A percentile compares a stretch with the other conserved stretches of the same genome.
These are phyloP conservation scores for Gaertneriomyces sp. DNA, from an alignment of 192 early-diverging fungal species.

Conservation along the genomic window DNA sequence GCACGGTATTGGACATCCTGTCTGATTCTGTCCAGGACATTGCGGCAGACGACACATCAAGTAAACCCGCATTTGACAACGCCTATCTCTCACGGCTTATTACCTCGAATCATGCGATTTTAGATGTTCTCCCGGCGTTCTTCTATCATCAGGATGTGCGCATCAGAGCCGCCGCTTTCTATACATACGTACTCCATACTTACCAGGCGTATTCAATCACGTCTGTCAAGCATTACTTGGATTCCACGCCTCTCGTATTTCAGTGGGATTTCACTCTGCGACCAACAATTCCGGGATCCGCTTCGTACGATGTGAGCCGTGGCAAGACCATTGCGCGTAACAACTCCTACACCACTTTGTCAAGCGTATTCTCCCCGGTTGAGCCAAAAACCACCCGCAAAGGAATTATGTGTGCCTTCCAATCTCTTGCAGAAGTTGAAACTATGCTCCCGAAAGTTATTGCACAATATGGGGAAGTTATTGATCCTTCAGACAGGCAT, in stretches of 20 bases:
- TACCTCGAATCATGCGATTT: slow-evolving; percentile 90
- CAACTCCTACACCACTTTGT: slow-evolving; percentile 53
- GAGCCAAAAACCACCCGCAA: slow-evolving; percentile 67
- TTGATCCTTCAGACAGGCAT: background rate
- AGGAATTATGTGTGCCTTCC: slow-evolving; percentile 79
- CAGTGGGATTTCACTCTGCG: slow-evolving; percentile 51
- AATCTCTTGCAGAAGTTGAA: slow-evolving; percentile 68
- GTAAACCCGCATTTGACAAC: slow-evolving; percentile 34
- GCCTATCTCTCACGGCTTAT: slow-evolving; percentile 63
- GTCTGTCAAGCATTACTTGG: slow-evolving; percentile 57
- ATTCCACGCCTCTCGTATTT: slow-evolving; percentile 34
- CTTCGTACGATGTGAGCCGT: background rate
- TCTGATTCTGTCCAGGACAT: slow-evolving; percentile 47
- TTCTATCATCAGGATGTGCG: slow-evolving; percentile 82
- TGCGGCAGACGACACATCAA: background rate
- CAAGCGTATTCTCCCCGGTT: slow-evolving; percentile 63
- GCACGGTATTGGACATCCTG: slow-evolving; percentile 82
- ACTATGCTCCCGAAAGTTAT: slow-evolving; percentile 56
- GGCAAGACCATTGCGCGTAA: background rate
- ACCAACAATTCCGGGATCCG: slow-evolving; percentile 27
- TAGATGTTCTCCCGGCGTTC: slow-evolving; percentile 91
- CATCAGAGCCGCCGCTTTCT: slow-evolving; percentile 77
- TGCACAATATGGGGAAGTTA: slow-evolving; percentile 50
- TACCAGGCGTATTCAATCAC: slow-evolving; percentile 96
- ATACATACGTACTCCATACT: slow-evolving; percentile 94